Evolutionary conservation across 371 early-diverging fungal species (phyloP), one percentile per base, ranked within the genome.

Genomic region (Rhizopus microsporus): DNA sequence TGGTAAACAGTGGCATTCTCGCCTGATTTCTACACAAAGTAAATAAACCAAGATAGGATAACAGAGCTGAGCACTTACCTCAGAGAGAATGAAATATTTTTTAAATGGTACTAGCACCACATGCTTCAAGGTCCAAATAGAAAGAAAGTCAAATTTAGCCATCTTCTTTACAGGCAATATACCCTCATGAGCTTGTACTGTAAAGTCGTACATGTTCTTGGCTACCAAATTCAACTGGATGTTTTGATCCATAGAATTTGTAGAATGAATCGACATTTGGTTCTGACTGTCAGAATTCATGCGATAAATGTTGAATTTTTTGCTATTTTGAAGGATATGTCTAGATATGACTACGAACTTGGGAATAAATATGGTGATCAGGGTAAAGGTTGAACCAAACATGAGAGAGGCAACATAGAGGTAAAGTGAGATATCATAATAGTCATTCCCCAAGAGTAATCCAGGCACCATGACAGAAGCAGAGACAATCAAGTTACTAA

Each of bases 61-160:
- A 23, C 15, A 44, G n/a, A 32, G 15, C 23, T 17, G 13, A 34
- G 12, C 1, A 52, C 74, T 70, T 67, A 74, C 77, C 32, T 63
- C 56, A 54, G 72, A 55, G 13, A 77, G 37, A 3, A 77, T 44
- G 59, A 77, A 77, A 34, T 58, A 68, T 5, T 58, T 65, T 37
- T 68, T 72, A 34, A 58, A 34, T 0, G 77, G 77, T 13, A 77
- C 67, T 32, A 77, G 60, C 0, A 72, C 58, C 15, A 77, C 52
- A 16, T 66, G 69, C n/a, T 72, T 67, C n/a, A 77, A 56, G 43
- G 72, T 71, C 78, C 78, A 77, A 23, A 77, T 74, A 2, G 74
- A 67, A 48, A 77, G 63, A 38, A 69, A 68, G n/a, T 61, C 62
- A 49, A 66, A 65, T n/a, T 62, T 53, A 4, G 63, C 62, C 32